These are phyloP conservation scores for Mesostigma viride DNA, from an alignment of 139 green algal species.

Conservation along the genomic window DNA sequence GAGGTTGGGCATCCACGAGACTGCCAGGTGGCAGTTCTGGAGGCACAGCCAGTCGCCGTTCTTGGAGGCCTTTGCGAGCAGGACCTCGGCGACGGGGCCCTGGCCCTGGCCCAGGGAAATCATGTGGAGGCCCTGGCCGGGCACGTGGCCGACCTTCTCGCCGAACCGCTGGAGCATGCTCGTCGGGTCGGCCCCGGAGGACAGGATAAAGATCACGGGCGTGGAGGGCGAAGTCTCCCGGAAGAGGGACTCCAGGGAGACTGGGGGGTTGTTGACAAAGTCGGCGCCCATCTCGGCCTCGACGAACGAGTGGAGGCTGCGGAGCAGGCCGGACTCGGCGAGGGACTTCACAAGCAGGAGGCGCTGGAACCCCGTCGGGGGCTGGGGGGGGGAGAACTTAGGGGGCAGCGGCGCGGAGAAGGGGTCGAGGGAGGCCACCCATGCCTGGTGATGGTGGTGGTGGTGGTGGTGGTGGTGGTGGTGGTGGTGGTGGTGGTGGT, in stretches of 20 bases:
- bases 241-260: constrained; percentile 58
- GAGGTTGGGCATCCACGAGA: constrained; percentile 55
- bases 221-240: constrained; percentile 38
- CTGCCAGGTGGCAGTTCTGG: constrained; percentile 79
- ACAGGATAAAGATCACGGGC: constrained; percentile 73
- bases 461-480: too few relatives aligned
- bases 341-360: constrained; percentile 57
- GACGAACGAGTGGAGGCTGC: constrained; percentile 40
- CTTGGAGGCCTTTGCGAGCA: constrained; percentile 37
- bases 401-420: too few relatives aligned
- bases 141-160: constrained; percentile 70
- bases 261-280: constrained; percentile 68
- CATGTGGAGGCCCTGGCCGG: constrained; percentile 56
- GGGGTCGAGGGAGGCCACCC: too few relatives aligned
- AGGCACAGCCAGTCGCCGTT: constrained; percentile 69
- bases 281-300: constrained; percentile 41
- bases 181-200: constrained; percentile 64
- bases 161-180: constrained; percentile 59
- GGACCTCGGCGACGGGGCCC: constrained; percentile 39
- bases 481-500: too few relatives aligned
- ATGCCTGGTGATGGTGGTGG: too few relatives aligned
- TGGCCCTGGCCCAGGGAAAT: constrained; percentile 71
- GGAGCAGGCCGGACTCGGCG: constrained; percentile 55
- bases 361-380: constrained; percentile 53
- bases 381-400: too few relatives aligned